These are phyloP conservation scores for Candida neerlandica DNA, from an alignment of 1,139 yeast species.

Conservation along the genomic window DNA sequence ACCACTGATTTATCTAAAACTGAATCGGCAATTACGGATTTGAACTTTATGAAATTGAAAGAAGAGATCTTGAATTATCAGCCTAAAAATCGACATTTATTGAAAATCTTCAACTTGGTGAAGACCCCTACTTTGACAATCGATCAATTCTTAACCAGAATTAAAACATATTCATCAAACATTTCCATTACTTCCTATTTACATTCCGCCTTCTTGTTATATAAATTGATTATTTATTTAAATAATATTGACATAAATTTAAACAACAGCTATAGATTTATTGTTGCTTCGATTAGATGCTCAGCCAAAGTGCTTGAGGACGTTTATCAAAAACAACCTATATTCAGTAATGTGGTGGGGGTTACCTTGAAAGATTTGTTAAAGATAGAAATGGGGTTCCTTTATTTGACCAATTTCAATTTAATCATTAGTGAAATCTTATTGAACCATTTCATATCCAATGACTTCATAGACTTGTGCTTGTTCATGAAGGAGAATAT, in stretches of 20 bases:
- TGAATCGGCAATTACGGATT: conserved; percentile 21
- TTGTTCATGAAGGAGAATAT: conserved; percentile 17
- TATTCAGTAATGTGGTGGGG: conserved; percentile 50
- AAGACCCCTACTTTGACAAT: conserved; percentile 39
- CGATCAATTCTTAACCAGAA: conserved; percentile 40
- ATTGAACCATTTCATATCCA: conserved; percentile 34
- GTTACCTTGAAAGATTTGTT: conserved; percentile 41
- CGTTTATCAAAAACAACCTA: conserved; percentile 44
- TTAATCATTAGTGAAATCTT: conserved; percentile 39
- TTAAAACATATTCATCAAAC: conserved; percentile 45
- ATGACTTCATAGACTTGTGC: conserved; percentile 31
- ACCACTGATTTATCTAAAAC: conserved; percentile 17
- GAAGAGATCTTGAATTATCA: conserved; percentile 24
- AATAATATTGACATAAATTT: conserved; percentile 33
- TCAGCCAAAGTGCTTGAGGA: conserved; percentile 49
- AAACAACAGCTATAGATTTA: conserved; percentile 40
- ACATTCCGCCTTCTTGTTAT: conserved; percentile 44
- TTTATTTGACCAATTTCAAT: conserved; percentile 44
- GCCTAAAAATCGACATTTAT: conserved; percentile 34
- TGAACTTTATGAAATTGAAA: conserved; percentile 19
- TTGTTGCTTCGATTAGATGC: conserved; percentile 47
- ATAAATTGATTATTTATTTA: conserved; percentile 37
- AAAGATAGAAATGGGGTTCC: conserved; percentile 44
- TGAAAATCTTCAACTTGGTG: conserved; percentile 37
- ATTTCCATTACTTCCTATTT: conserved; percentile 44